A percentile compares a stretch with the other conserved stretches of the same genome.
phyloP scores from a whole-genome alignment of 345 rosid genomes.

The Iberis pinnata region DNA sequence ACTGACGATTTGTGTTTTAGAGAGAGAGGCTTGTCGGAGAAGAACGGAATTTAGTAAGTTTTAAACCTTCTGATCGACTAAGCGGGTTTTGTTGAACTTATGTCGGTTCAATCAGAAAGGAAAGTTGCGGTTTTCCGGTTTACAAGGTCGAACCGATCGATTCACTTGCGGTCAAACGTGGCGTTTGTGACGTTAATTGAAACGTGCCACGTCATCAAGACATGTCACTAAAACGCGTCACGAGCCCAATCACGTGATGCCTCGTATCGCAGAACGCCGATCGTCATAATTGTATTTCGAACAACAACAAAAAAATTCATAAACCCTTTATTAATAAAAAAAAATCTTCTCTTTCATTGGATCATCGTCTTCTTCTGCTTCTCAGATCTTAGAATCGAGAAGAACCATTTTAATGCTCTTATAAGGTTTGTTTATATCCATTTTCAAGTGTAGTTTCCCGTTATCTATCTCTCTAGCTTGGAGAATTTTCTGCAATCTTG shows the following conservation, averaged over 20 bases:
- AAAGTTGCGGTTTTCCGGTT: too few species aligned
- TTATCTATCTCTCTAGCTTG: background rate
- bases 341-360: slow-evolving; percentile 12
- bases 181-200: background rate
- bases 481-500: background rate
- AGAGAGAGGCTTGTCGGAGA: too few species aligned
- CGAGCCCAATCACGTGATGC: slow-evolving; percentile 21
- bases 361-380: slow-evolving; percentile 24
- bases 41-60: background rate
- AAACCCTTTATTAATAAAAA: slow-evolving; percentile 24
- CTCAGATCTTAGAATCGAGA: slow-evolving; percentile 29
- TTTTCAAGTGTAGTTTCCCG: background rate
- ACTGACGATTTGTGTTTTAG: too few species aligned
- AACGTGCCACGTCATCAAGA: slow-evolving; percentile 19
- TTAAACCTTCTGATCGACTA: background rate
- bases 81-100: background rate
- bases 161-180: background rate
- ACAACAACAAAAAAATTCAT: background rate
- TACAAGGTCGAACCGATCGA: background rate
- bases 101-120: background rate
- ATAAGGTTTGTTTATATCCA: slow-evolving; percentile 21
- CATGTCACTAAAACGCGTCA: slow-evolving; percentile 25
- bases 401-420: slow-evolving; percentile 8
- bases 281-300: slow-evolving; percentile 15
- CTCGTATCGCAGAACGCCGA: slow-evolving; percentile 17